These are phyloP conservation scores for Phanerochaete carnosa DNA, from an alignment of 768 basidiomycete genomes.

Conservation along the genomic window DNA sequence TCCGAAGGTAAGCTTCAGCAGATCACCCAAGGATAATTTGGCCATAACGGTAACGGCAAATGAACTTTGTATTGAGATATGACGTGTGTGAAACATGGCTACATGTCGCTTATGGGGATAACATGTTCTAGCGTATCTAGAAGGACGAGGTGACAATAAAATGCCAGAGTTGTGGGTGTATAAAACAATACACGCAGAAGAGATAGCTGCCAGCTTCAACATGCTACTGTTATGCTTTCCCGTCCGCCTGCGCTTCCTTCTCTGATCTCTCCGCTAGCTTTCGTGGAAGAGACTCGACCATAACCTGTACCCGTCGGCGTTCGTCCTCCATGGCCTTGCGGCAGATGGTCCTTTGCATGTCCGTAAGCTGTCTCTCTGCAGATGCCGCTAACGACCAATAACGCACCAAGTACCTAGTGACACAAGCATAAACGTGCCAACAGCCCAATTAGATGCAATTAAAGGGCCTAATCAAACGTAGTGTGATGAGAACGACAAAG, in stretches of 20 bases:
- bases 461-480: slow-evolving; percentile 45
- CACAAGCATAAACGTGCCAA: slow-evolving; percentile 67
- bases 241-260: background rate
- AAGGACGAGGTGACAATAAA: too few species aligned
- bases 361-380: background rate
- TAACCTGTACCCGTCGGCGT: slow-evolving; percentile 48
- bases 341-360: slow-evolving; percentile 54
- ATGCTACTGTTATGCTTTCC: background rate
- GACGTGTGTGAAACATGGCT: too few species aligned
- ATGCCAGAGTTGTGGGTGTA: too few species aligned
- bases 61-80: too few species aligned
- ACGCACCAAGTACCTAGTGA: slow-evolving; percentile 70
- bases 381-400: background rate
- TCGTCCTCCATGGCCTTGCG: slow-evolving; percentile 53
- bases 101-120: too few species aligned
- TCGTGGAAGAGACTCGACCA: slow-evolving; percentile 61
- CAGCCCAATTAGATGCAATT: slow-evolving; percentile 75
- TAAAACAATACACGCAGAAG: too few species aligned
- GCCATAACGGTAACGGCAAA: too few species aligned
- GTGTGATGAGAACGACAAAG: background rate
- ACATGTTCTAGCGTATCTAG: too few species aligned
- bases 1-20: too few species aligned
- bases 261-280: slow-evolving; percentile 45
- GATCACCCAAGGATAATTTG: too few species aligned
- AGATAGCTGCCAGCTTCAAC: too few species aligned